Conservation (phyloP, 2,329 filamentous ascomycete genomes). For the Diaporthe sp. region DNA sequence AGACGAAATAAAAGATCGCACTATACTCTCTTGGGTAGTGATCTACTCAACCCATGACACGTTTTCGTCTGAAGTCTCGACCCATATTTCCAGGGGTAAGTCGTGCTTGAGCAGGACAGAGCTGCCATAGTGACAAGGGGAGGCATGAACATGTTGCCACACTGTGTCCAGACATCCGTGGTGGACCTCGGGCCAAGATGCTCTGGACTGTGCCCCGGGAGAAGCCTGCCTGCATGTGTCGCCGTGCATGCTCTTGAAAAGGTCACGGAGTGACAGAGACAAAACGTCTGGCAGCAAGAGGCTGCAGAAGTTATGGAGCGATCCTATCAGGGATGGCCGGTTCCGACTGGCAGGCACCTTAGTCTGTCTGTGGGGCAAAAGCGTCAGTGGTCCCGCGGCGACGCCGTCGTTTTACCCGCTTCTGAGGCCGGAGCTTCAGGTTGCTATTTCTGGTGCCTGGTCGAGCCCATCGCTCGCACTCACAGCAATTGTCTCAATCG, state of each 20-base stretch:
- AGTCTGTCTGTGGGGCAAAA: conserved; percentile 8
- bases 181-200: conserved; percentile 13
- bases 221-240: conserved; percentile 9
- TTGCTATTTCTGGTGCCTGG: conserved; percentile 21
- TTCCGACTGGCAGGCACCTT: conserved; percentile 19
- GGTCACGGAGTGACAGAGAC: neutral
- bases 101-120: conserved; percentile 24
- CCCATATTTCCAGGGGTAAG: conserved; percentile 31
- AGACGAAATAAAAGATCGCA: conserved; percentile 33
- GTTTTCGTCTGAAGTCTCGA: conserved; percentile 34
- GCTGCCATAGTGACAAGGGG: conserved; percentile 5
- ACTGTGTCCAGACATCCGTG: conserved; percentile 27
- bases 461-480: neutral
- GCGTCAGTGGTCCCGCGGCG: conserved; percentile 20
- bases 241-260: neutral
- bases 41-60: conserved; percentile 29
- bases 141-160: conserved; percentile 23
- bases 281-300: neutral
- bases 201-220: conserved; percentile 12
- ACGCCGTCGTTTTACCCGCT: conserved; percentile 20
- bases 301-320: neutral
- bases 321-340: neutral
- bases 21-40: conserved; percentile 14
- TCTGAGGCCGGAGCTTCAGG: conserved; percentile 4
- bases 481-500: neutral